Evolutionary conservation across 352 stramenopile species (phyloP), one percentile per base, ranked within the genome.

Genomic region (Phytopythium helicoides): DNA sequence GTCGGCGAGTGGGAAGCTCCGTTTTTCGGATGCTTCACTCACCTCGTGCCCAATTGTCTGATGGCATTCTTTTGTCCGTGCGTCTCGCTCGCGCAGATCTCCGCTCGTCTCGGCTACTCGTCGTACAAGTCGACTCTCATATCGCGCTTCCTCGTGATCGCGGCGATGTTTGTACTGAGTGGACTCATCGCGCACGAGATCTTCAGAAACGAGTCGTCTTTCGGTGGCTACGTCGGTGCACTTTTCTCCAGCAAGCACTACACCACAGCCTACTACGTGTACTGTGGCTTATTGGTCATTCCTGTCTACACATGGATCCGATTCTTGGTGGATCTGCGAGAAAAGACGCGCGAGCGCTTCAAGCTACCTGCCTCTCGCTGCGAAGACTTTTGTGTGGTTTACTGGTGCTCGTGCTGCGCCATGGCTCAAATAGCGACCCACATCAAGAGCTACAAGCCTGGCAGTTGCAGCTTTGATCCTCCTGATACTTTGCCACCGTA

Each of bases 21-120:
- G 6, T 47, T 85, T 18, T 77, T 66, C 47, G 63, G 73, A 47
- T 82, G 68, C 50, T 64, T 63, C 28, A 39, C 70, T 18, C 69
- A 74, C 47, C 51, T 60, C 39, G 53, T 76, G 26, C 74, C 74
- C 33, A 86, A 86, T 38, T 66, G 74, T 52, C 63, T 66, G 33
- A 76, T 82, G 68, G 68, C 71, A 33, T 70, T 59, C 2, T 62
- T 68, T 10, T 76, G 62, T 31, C 68, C 71, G 0, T 86, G 71
- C 44, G 70, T 83, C 37, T 62, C 71, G 8, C n/a, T 83, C 42
- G 71, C 71, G 0, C 75, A 86, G 37, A 68, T 86, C 42, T 72
- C 64, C 0, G 63, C 62, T 7, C 68, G 75, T 10, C 33, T 86
- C 14, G 64, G 61, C 6, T 47, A 71, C 33, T 66, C 56, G 9